These are phyloP conservation scores for Suhomyces vadensis DNA, from an alignment of 805 yeast genomes.

Conservation along the genomic window DNA sequence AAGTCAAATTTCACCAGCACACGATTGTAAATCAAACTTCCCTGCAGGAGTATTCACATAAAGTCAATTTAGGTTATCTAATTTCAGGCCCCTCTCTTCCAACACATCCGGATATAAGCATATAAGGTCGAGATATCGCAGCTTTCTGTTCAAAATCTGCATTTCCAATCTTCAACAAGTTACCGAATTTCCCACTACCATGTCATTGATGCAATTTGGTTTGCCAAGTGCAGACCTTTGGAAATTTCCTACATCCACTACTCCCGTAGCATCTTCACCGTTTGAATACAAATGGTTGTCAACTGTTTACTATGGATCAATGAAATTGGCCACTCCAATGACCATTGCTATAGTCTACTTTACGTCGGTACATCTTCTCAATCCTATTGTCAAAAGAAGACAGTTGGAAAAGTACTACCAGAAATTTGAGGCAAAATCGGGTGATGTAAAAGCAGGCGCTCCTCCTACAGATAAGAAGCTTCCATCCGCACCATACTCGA, in stretches of 20 bases:
- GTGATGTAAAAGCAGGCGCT: constrained; percentile 19
- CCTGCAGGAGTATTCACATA: not conserved
- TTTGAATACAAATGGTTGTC: constrained; percentile 32
- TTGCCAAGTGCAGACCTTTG: constrained; percentile 35
- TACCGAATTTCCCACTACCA: too few species aligned
- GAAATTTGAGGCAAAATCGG: constrained; percentile 14
- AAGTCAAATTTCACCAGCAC: not conserved
- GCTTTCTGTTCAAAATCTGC: not conserved
- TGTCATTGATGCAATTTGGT: constrained; percentile 31
- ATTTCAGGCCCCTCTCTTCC: not conserved
- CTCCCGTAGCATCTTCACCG: constrained; percentile 37
- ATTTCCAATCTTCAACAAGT: too few species aligned
- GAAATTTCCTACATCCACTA: constrained; percentile 29
- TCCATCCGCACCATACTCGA: constrained; percentile 53
- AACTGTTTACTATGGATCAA: constrained; percentile 38
- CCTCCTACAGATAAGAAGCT: constrained; percentile 34
- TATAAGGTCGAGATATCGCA: constrained; percentile 1
- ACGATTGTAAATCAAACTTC: not conserved
- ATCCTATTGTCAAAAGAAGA: constrained; percentile 48
- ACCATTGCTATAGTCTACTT: constrained; percentile 61
- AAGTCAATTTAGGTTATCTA: not conserved
- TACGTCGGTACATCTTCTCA: constrained; percentile 53
- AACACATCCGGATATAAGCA: not conserved
- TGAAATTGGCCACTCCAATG: constrained; percentile 56
- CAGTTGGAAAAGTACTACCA: constrained; percentile 38